phyloP scores from a whole-genome alignment of 164 flowering plant species.

The Magnolia officinalis region DNA sequence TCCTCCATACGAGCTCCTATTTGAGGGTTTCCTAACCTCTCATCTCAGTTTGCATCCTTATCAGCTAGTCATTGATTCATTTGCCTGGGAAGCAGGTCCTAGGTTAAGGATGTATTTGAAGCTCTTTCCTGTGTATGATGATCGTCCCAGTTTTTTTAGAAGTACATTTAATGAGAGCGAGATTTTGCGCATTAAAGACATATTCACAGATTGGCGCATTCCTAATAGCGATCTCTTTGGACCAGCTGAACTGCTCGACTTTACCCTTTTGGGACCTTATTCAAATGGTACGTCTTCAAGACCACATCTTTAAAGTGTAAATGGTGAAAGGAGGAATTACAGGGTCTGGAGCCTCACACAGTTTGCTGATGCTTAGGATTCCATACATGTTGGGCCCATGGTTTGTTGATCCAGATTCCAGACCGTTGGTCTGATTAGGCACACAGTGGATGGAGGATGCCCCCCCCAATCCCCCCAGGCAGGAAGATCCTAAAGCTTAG shows the following conservation, averaged over 20 bases:
- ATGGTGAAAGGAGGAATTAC: not conserved
- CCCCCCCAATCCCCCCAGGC: not conserved
- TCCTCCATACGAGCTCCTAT: constrained; percentile 33
- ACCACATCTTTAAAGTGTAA: constrained; percentile 6
- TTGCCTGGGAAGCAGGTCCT: constrained; percentile 70
- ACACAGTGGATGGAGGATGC: not conserved
- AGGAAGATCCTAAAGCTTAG: not conserved
- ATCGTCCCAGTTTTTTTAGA: constrained; percentile 8
- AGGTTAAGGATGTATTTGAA: constrained; percentile 63
- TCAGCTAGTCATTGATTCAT: constrained; percentile 48
- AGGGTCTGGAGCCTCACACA: not conserved
- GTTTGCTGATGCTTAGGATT: not conserved
- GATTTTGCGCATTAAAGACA: constrained; percentile 40
- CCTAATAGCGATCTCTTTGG: constrained; percentile 62
- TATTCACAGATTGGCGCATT: constrained; percentile 69
- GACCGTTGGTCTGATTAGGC: not conserved
- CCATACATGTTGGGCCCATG: not conserved
- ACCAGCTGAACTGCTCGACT: constrained; percentile 71
- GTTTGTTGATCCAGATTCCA: not conserved
- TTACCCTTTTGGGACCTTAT: constrained; percentile 56
- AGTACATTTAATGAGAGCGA: constrained; percentile 43
- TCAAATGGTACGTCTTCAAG: constrained; percentile 40
- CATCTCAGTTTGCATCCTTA: constrained; percentile 45
- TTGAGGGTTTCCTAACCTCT: constrained; percentile 45
- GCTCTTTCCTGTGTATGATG: constrained; percentile 48